These are phyloP conservation scores for Aspergillus alliaceus DNA, from an alignment of 2,329 filamentous ascomycete genomes.

Conservation along the genomic window DNA sequence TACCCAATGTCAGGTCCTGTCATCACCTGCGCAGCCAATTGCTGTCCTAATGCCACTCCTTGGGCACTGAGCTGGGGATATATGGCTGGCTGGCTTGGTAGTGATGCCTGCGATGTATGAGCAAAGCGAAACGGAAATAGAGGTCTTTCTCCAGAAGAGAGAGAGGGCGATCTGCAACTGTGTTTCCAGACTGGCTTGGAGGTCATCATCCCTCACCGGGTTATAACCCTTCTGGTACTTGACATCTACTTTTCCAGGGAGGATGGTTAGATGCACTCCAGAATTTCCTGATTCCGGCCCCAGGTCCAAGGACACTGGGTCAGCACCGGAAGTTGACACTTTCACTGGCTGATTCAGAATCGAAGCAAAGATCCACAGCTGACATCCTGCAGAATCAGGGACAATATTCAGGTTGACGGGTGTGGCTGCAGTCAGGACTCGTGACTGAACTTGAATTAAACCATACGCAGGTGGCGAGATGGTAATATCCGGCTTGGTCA, in stretches of 20 bases:
- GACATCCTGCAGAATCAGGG: not conserved
- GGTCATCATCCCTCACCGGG: not conserved
- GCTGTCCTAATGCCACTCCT: conserved; percentile 6
- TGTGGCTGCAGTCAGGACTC: not conserved
- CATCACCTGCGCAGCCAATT: conserved; percentile 3
- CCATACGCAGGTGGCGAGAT: not conserved
- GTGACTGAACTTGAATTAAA: not conserved
- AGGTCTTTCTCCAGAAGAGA: not conserved
- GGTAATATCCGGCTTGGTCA: not conserved
- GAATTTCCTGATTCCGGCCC: not conserved
- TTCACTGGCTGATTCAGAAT: not conserved
- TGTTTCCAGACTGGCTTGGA: not conserved
- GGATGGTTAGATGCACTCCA: not conserved
- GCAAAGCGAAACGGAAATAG: not conserved
- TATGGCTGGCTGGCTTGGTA: not conserved
- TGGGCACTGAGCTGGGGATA: not conserved
- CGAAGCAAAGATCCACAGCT: not conserved
- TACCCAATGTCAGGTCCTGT: not conserved
- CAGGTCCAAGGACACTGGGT: not conserved
- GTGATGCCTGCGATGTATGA: not conserved
- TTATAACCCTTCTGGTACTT: not conserved
- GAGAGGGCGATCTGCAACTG: conserved; percentile 2
- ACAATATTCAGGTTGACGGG: not conserved
- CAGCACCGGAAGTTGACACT: not conserved
- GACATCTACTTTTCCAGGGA: not conserved